A percentile compares a stretch with the other conserved stretches of the same genome.
Conservation (phyloP, 306 rosid species). For the Lathyrus sativus region DNA sequence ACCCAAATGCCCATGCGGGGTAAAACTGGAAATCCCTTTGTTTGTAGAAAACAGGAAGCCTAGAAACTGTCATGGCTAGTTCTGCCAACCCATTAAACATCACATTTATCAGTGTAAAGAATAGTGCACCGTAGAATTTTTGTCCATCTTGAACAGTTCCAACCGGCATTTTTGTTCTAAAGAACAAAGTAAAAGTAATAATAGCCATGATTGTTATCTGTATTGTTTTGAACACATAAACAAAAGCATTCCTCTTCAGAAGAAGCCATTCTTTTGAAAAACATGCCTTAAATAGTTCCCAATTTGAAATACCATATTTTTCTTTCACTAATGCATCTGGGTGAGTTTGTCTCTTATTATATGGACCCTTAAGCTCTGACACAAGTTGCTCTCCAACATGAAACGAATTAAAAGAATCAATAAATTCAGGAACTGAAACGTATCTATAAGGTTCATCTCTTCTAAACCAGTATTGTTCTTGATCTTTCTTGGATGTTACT, state of each 20-base stretch:
- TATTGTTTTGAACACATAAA: constrained; percentile 58
- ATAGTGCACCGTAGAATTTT: constrained; percentile 72
- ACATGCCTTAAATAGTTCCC: constrained; percentile 76
- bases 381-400: constrained; percentile 55
- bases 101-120: constrained; percentile 59
- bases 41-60: constrained; percentile 71
- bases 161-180: constrained; percentile 65
- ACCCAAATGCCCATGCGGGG: constrained; percentile 79
- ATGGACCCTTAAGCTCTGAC: constrained; percentile 56
- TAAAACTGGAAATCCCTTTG: constrained; percentile 78
- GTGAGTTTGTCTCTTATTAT: constrained; percentile 53
- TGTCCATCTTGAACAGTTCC: constrained; percentile 55
- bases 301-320: constrained; percentile 65
- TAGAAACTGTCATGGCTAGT: constrained; percentile 54
- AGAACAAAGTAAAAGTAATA: constrained; percentile 61
- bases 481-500: constrained; percentile 85
- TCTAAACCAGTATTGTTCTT: constrained; percentile 75
- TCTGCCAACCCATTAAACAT: constrained; percentile 88
- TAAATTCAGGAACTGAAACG: constrained; percentile 62
- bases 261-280: constrained; percentile 76
- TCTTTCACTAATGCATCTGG: constrained; percentile 71
- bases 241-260: constrained; percentile 62
- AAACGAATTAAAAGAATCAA: constrained; percentile 45
- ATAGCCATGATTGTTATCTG: constrained; percentile 62
- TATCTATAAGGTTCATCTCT: constrained; percentile 54